Percentiles rank a stretch among this genome's conserved stretches.
These are phyloP conservation scores for Ceratocystiopsis minuta DNA, from an alignment of 2,329 filamentous ascomycete species.

Conservation along the genomic window DNA sequence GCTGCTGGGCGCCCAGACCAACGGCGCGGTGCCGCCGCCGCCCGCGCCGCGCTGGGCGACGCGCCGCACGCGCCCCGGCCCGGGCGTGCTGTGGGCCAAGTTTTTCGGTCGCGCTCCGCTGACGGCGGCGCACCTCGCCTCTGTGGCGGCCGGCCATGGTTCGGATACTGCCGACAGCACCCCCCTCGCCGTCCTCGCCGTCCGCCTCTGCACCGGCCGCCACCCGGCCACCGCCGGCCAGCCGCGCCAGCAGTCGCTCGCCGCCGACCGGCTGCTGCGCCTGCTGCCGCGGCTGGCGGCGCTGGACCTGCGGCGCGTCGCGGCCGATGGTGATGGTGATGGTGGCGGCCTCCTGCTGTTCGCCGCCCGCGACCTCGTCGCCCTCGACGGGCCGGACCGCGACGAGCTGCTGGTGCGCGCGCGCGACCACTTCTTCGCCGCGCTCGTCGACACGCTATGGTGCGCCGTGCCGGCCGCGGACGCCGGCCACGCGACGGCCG, in stretches of 20 bases:
- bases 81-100: no score
- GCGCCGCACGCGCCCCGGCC: no score
- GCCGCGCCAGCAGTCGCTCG: constrained; percentile 25
- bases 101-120: no score
- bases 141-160: constrained; percentile 18
- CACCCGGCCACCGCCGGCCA: constrained; percentile 11
- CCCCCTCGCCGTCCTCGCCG: constrained; percentile 24
- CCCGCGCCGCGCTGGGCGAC: no score
- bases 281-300: constrained; percentile 31
- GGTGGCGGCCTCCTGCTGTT: constrained; percentile 28
- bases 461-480: constrained; percentile 15
- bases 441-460: constrained; percentile 29
- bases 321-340: not conserved
- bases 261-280: constrained; percentile 34
- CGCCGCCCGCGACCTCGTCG: constrained; percentile 33
- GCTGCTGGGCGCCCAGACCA: constrained; percentile 34
- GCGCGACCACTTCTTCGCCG: constrained; percentile 35
- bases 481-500: constrained; percentile 17
- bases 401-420: constrained; percentile 32
- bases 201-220: constrained; percentile 16
- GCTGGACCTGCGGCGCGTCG: constrained; percentile 24
- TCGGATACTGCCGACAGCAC: constrained; percentile 18
- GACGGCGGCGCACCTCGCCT: no score
- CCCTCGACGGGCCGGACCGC: constrained; percentile 12
- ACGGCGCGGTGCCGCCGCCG: constrained; percentile 17